These are phyloP conservation scores for Viola odorata DNA, from an alignment of 345 rosid genomes.

Conservation along the genomic window DNA sequence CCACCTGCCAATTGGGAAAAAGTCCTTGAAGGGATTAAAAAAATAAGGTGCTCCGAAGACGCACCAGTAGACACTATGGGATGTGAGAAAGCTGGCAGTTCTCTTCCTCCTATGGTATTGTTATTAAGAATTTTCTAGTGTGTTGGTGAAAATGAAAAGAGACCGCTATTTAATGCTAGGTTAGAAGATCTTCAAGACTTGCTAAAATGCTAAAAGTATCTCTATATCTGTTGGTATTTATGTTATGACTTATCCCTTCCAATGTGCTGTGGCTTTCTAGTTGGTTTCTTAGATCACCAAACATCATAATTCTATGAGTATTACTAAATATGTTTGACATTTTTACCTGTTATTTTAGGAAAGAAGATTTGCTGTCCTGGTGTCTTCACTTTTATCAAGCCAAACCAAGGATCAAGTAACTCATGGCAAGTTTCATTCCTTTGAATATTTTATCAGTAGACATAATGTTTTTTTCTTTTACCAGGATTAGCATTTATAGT, in stretches of 20 bases:
- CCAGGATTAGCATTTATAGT: no score
- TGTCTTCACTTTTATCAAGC: slow-evolving; percentile 64
- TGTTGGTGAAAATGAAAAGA: neutral
- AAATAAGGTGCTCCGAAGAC: slow-evolving; percentile 59
- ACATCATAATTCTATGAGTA: no score
- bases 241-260: no score
- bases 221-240: neutral
- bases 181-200: slow-evolving; percentile 5
- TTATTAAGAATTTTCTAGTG: neutral
- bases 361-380: slow-evolving; percentile 65
- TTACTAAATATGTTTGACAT: neutral
- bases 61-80: slow-evolving; percentile 82
- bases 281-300: no score
- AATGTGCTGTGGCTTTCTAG: no score
- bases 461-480: no score
- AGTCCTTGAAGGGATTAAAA: slow-evolving; percentile 56
- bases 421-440: slow-evolving; percentile 39
- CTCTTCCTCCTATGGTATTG: slow-evolving; percentile 61
- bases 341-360: slow-evolving; percentile 30
- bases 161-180: neutral
- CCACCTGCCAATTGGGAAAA: slow-evolving; percentile 57
- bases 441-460: neutral
- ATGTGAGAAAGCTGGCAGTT: slow-evolving; percentile 66
- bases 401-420: slow-evolving; percentile 72
- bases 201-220: neutral